A percentile compares a stretch with the other conserved stretches of the same genome.
These are phyloP conservation scores for Solanum hybrid DNA, from an alignment of 305 asterid species.

Conservation along the genomic window DNA sequence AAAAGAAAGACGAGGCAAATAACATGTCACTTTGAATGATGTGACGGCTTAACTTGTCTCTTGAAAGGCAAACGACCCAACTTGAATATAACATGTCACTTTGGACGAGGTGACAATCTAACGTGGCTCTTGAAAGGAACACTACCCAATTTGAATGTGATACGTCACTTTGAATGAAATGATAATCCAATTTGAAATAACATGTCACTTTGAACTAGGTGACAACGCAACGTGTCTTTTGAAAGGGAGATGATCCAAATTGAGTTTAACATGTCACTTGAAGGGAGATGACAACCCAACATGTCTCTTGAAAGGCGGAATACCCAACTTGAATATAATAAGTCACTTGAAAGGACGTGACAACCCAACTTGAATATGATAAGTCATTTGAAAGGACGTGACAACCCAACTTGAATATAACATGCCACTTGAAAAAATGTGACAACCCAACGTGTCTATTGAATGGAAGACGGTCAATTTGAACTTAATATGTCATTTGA, in stretches of 20 bases:
- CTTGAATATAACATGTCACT: too few relatives aligned
- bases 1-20: not conserved
- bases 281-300: not conserved
- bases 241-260: not conserved
- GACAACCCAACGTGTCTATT: not conserved
- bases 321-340: not conserved
- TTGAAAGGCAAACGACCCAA: too few relatives aligned
- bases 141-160: not conserved
- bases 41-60: too few relatives aligned
- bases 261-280: not conserved
- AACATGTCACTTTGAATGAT: not conserved
- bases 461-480: not conserved
- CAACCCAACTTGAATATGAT: not conserved
- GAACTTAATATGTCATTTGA: not conserved
- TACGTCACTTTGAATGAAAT: too few relatives aligned
- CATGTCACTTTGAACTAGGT: not conserved
- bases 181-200: too few relatives aligned
- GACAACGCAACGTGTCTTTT: not conserved
- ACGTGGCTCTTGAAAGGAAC: too few relatives aligned
- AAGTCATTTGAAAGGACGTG: not conserved
- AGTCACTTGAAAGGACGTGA: not conserved
- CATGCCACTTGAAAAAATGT: not conserved
- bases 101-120: not conserved
- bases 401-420: not conserved
- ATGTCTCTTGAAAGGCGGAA: not conserved